Percentiles rank a stretch among this genome's conserved stretches.
Conservation (phyloP, 148 eudicot genomes). For the Mesembryanthemum crystallinum region DNA sequence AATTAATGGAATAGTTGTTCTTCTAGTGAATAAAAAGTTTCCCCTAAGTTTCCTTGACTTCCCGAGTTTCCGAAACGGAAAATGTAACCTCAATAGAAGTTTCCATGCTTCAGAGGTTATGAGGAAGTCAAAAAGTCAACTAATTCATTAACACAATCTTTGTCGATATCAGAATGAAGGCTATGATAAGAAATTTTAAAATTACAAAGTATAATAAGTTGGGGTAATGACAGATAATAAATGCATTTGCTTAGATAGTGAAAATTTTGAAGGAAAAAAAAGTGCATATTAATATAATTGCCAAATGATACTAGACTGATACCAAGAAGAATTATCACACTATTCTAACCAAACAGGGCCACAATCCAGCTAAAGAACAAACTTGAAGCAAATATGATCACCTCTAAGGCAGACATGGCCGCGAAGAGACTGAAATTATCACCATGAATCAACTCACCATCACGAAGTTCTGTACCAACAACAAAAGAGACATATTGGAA, state of each 20-base stretch:
- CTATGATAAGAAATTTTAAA: neutral
- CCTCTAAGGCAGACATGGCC: conserved; percentile 99
- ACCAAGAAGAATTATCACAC: neutral
- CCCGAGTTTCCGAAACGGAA: no score
- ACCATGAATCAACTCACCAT: conserved; percentile 81
- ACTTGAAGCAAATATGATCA: conserved; percentile 27
- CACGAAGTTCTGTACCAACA: conserved; percentile 64
- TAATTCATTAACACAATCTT: neutral
- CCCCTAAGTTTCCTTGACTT: no score
- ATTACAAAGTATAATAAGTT: neutral
- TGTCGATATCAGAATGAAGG: neutral
- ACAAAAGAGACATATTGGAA: neutral
- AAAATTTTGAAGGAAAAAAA: no score
- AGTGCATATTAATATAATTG: neutral
- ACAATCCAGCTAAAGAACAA: neutral
- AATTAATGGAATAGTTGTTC: no score
- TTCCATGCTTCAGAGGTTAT: no score
- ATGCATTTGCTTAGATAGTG: neutral
- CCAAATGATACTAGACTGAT: neutral
- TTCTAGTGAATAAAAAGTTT: no score
- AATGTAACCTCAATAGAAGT: no score
- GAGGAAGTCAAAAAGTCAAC: neutral
- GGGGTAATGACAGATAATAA: neutral
- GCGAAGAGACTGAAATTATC: conserved; percentile 93
- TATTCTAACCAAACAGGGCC: neutral